These are phyloP conservation scores for Syzygium malaccense DNA, from an alignment of 441 rosid species.

Conservation along the genomic window DNA sequence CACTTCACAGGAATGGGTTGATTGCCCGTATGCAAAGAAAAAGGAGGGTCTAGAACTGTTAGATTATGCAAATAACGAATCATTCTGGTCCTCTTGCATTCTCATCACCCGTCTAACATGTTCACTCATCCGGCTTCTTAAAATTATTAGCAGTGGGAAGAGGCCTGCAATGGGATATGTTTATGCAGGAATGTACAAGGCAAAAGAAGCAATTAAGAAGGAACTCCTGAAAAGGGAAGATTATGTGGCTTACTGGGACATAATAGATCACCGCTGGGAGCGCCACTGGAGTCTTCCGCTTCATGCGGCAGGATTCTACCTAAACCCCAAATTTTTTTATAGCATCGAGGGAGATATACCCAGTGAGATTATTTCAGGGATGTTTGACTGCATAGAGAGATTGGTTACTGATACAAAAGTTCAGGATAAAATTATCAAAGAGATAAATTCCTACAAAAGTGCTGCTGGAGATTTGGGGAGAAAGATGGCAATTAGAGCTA, in stretches of 20 bases:
- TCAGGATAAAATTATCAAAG: constrained; percentile 78
- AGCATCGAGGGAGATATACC: constrained; percentile 60
- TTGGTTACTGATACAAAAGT: constrained; percentile 56
- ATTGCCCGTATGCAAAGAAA: constrained; percentile 57
- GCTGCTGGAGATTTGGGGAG: constrained; percentile 82
- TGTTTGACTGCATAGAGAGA: constrained; percentile 83
- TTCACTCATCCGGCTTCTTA: constrained; percentile 65
- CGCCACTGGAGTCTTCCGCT: constrained; percentile 66
- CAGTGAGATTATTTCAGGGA: constrained; percentile 52
- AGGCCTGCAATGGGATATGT: constrained; percentile 89
- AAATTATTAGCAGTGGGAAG: constrained; percentile 42
- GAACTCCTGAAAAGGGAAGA: constrained; percentile 61
- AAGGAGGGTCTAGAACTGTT: constrained; percentile 61
- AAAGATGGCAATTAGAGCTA: constrained; percentile 80
- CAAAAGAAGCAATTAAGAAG: constrained; percentile 74
- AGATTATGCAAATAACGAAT: constrained; percentile 50
- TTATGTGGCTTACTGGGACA: constrained; percentile 71
- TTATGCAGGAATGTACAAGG: constrained; percentile 72
- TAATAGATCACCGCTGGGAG: constrained; percentile 75
- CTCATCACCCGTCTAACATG: constrained; percentile 40
- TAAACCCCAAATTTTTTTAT: constrained; percentile 88
- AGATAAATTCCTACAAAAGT: constrained; percentile 61
- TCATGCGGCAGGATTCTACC: constrained; percentile 83
- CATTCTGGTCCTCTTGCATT: constrained; percentile 70
- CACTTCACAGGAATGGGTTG: constrained; percentile 85